Evolutionary conservation across 2,329 filamentous ascomycete genomes (phyloP).

Genomic region (Ceratocystiopsis minuta): DNA sequence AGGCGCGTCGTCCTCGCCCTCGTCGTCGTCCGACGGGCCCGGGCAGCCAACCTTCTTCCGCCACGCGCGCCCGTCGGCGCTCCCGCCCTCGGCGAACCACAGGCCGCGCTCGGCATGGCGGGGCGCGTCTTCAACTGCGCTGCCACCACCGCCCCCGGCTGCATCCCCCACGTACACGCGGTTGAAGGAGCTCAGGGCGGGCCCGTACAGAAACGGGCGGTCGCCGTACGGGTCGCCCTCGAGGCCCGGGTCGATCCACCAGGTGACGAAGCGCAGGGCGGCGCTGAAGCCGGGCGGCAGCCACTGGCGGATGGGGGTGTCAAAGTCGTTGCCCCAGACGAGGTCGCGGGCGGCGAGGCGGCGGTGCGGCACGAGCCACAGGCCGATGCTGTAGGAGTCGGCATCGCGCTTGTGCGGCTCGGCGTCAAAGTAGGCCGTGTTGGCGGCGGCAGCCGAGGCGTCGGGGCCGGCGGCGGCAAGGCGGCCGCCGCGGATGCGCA

Average conservation of each 20-base stretch:
- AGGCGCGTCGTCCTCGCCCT: constrained; percentile 17
- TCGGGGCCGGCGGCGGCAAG: constrained; percentile 37
- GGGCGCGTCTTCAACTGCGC: constrained; percentile 18
- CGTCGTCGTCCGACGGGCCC: constrained; percentile 21
- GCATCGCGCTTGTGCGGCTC: constrained; percentile 44
- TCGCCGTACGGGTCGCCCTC: constrained; percentile 85
- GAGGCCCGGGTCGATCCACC: constrained; percentile 78
- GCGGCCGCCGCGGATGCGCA: constrained; percentile 49
- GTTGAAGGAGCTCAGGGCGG: constrained; percentile 66
- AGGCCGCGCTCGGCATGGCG: constrained; percentile 25
- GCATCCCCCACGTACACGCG: constrained; percentile 37
- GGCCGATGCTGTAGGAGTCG: constrained; percentile 74
- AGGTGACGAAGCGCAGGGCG: constrained; percentile 70
- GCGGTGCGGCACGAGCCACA: constrained; percentile 47
- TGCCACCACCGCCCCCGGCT: constrained; percentile 10
- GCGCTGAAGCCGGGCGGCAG: constrained; percentile 75
- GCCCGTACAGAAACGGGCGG: constrained; percentile 69
- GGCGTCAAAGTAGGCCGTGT: constrained; percentile 56
- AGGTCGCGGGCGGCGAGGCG: constrained; percentile 53
- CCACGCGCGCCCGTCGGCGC: constrained; percentile 31
- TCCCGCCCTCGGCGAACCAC: constrained; percentile 48
- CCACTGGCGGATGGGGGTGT: constrained; percentile 69
- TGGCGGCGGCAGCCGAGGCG: not conserved
- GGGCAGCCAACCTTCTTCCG: constrained; percentile 33
- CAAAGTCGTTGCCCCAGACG: constrained; percentile 92